Percentiles rank a stretch among this genome's conserved stretches.
Conservation (phyloP, 1,139 yeast species). For the Candida pseudoviswanathii region DNA sequence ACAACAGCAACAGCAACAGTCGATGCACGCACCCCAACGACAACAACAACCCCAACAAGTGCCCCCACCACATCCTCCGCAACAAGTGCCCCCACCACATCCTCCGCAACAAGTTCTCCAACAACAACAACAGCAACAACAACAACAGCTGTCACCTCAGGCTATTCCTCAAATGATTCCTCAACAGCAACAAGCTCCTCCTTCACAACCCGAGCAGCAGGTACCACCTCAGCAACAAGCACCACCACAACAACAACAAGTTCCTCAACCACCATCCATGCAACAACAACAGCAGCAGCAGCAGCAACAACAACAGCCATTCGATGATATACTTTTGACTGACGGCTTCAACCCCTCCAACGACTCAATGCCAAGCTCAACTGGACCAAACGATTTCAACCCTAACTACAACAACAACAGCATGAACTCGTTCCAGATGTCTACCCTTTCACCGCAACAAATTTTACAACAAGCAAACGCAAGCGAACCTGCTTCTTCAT, state of each 20-base stretch:
- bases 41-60: constrained; percentile 12
- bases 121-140: constrained; percentile 14
- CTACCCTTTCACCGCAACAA: constrained; percentile 43
- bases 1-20: constrained; percentile 14
- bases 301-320: constrained; percentile 13
- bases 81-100: constrained; percentile 5
- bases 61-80: constrained; percentile 7
- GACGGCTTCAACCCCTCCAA: constrained; percentile 6
- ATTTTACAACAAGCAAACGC: constrained; percentile 34
- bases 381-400: constrained; percentile 6
- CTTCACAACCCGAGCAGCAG: constrained; percentile 4
- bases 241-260: constrained; percentile 8
- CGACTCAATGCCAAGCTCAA: constrained; percentile 1
- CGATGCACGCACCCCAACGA: constrained; percentile 12
- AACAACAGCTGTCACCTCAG: constrained; percentile 9
- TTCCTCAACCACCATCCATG: constrained; percentile 4
- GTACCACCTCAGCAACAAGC: constrained; percentile 5
- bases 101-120: constrained; percentile 11
- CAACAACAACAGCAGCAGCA: constrained; percentile 9
- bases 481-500: constrained; percentile 14
- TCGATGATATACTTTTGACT: constrained; percentile 6
- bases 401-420: constrained; percentile 9
- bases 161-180: constrained; percentile 1
- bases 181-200: constrained; percentile 9
- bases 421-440: constrained; percentile 13